Conservation (phyloP, 352 stramenopile species). For the Phytophthora fragariae region DNA sequence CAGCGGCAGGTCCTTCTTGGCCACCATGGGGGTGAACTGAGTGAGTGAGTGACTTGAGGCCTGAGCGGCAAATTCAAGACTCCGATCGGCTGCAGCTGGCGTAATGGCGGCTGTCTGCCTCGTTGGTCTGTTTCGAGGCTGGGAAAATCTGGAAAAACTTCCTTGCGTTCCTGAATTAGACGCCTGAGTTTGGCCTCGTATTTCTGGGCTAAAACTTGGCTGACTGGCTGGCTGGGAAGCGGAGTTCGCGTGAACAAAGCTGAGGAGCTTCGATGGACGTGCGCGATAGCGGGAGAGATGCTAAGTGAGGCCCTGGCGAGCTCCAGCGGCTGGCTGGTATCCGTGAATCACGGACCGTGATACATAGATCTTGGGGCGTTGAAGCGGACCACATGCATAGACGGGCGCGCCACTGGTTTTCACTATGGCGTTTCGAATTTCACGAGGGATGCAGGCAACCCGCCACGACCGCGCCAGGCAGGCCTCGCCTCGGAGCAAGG, state of each 20-base stretch:
- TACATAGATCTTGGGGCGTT: slow-evolving; percentile 14
- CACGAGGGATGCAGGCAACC: background rate
- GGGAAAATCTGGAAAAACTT: slow-evolving; percentile 37
- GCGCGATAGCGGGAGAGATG: slow-evolving; percentile 17
- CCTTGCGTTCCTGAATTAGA: slow-evolving; percentile 29
- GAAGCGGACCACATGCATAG: slow-evolving; percentile 11
- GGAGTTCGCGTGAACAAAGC: background rate
- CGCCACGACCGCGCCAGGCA: background rate
- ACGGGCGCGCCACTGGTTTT: slow-evolving; percentile 13
- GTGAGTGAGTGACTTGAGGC: background rate
- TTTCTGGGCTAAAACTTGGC: background rate
- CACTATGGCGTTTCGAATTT: slow-evolving; percentile 34
- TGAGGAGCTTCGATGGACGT: background rate
- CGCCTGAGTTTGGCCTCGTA: background rate
- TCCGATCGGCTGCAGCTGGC: background rate
- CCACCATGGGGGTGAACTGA: slow-evolving; percentile 30
- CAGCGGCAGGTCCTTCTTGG: slow-evolving; percentile 63
- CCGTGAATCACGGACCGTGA: too few relatives aligned
- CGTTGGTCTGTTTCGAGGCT: slow-evolving; percentile 16
- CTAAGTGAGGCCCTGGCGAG: slow-evolving; percentile 6
- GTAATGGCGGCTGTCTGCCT: slow-evolving; percentile 14
- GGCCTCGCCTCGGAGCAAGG: background rate
- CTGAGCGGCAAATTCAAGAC: slow-evolving; percentile 36
- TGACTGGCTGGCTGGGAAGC: background rate
- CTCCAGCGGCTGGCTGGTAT: background rate